Percentiles rank a stretch among this genome's conserved stretches.
phyloP scores from a whole-genome alignment of 2,329 filamentous ascomycete genomes.

The Cadophora malorum region DNA sequence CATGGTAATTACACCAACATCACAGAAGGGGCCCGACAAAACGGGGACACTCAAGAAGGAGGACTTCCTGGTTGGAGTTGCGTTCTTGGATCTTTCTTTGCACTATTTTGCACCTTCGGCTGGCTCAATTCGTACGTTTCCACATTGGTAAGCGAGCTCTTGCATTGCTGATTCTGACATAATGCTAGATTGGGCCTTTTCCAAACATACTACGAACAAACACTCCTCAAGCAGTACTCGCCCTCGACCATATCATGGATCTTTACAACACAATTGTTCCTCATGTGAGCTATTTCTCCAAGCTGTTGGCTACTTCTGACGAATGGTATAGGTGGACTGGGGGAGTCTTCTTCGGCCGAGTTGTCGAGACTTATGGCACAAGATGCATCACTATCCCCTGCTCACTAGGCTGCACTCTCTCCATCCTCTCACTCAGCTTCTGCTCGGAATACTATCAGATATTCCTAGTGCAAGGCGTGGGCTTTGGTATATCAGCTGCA shows the following conservation, averaged over 20 bases:
- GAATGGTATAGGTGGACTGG: conserved; percentile 40
- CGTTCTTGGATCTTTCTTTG: conserved; percentile 53
- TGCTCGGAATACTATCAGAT: conserved; percentile 61
- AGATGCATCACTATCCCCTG: conserved; percentile 59
- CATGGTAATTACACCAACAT: not conserved
- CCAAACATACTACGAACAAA: conserved; percentile 61
- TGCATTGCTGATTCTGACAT: not conserved
- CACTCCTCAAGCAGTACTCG: conserved; percentile 54
- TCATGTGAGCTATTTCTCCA: conserved; percentile 48
- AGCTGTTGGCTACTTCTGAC: not conserved
- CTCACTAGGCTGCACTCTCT: conserved; percentile 62
- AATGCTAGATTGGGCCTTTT: conserved; percentile 54
- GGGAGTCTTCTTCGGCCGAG: conserved; percentile 65
- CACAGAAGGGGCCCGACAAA: not conserved
- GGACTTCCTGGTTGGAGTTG: conserved; percentile 61
- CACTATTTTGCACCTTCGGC: conserved; percentile 55
- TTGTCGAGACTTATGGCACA: conserved; percentile 69
- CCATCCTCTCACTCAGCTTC: conserved; percentile 67
- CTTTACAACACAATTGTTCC: conserved; percentile 58
- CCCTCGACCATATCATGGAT: conserved; percentile 65
- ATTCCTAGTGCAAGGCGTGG: conserved; percentile 54
- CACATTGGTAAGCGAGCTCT: not conserved
- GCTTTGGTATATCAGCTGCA: conserved; percentile 51
- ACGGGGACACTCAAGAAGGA: conserved; percentile 53
- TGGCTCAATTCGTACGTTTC: conserved; percentile 50